Conservation (phyloP, 2,329 filamentous ascomycete genomes). For the Fusarium beomiforme region DNA sequence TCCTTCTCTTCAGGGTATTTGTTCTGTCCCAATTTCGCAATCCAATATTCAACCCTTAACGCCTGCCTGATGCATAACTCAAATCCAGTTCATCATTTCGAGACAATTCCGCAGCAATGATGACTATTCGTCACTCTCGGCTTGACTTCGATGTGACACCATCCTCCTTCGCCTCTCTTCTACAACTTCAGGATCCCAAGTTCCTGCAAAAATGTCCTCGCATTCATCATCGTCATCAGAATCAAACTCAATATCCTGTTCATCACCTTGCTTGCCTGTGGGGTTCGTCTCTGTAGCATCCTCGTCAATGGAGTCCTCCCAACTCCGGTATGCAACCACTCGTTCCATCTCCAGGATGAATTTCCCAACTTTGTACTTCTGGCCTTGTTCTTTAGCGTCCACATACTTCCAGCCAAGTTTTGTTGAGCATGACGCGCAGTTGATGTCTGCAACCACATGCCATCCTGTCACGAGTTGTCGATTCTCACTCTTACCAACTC, state of each 20-base stretch:
- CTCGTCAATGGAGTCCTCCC: constrained; percentile 53
- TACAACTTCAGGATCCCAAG: constrained; percentile 66
- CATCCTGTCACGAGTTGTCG: constrained; percentile 69
- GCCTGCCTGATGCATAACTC: constrained; percentile 27
- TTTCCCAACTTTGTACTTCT: constrained; percentile 75
- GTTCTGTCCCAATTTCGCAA: constrained; percentile 5
- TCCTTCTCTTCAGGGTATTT: constrained; percentile 34
- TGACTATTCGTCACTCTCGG: constrained; percentile 16
- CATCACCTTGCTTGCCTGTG: constrained; percentile 10
- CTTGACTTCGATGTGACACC: constrained; percentile 43
- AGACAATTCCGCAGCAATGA: constrained; percentile 8
- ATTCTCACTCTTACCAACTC: constrained; percentile 63
- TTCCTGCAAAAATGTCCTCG: constrained; percentile 71
- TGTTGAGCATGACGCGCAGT: constrained; percentile 63
- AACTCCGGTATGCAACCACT: constrained; percentile 61
- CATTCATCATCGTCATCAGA: constrained; percentile 74
- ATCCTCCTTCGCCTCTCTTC: constrained; percentile 57
- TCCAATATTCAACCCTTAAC: constrained; percentile 30
- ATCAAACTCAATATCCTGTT: constrained; percentile 62
- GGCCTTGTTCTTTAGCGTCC: constrained; percentile 66
- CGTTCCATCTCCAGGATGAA: constrained; percentile 72
- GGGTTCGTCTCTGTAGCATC: constrained; percentile 10
- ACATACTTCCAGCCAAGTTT: constrained; percentile 76
- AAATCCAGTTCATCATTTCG: background rate
- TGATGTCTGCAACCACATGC: constrained; percentile 72